These are phyloP conservation scores for Sarocladium oryzae DNA, from an alignment of 2,329 filamentous ascomycete species.

Conservation along the genomic window DNA sequence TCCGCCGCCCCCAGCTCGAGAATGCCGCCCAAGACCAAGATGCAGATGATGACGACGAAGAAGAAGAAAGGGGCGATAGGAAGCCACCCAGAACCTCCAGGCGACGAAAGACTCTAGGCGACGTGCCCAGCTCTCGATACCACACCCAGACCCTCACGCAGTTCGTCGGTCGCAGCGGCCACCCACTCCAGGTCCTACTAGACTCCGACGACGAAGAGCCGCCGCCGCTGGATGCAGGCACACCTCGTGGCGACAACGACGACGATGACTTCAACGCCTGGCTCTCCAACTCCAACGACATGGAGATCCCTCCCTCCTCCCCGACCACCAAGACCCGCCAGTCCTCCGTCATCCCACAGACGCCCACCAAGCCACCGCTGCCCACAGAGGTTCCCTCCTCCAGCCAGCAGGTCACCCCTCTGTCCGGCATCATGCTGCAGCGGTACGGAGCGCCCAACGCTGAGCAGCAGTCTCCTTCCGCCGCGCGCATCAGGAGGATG, in stretches of 20 bases:
- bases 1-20: neutral
- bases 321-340: constrained; percentile 17
- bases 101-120: constrained; percentile 27
- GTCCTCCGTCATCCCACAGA: constrained; percentile 34
- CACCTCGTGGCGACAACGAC: constrained; percentile 10
- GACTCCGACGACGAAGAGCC: constrained; percentile 33
- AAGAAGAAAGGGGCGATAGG: neutral
- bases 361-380: constrained; percentile 26
- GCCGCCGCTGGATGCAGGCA: constrained; percentile 9
- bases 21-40: neutral
- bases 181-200: constrained; percentile 20
- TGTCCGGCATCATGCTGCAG: constrained; percentile 31
- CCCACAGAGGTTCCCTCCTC: constrained; percentile 40
- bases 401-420: constrained; percentile 28
- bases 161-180: constrained; percentile 22
- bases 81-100: constrained; percentile 7
- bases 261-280: constrained; percentile 27
- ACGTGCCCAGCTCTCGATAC: constrained; percentile 23
- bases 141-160: constrained; percentile 38
- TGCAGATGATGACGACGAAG: neutral
- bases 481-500: neutral
- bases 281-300: constrained; percentile 15
- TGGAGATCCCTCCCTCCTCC: neutral
- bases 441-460: constrained; percentile 29
- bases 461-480: constrained; percentile 26